Conservation (phyloP, 768 basidiomycete species). For the Lactarius indigo region DNA sequence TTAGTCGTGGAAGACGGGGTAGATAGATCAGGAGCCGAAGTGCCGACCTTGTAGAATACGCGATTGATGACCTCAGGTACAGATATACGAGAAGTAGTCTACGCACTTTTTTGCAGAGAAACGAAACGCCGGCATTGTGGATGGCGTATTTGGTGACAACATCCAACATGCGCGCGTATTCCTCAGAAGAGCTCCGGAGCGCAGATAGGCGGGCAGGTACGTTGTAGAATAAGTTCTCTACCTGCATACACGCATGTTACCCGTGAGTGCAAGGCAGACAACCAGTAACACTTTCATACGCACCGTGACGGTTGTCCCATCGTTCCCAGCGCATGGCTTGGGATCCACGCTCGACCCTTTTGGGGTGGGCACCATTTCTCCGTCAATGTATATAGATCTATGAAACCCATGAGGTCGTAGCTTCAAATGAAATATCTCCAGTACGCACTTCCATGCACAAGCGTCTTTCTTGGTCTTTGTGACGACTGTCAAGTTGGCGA, state of each 20-base stretch:
- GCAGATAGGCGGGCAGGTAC: slow-evolving; percentile 84
- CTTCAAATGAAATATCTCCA: not conserved
- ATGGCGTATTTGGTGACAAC: slow-evolving; percentile 91
- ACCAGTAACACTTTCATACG: slow-evolving; percentile 25
- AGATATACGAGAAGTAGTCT: not conserved
- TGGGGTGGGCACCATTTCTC: slow-evolving; percentile 64
- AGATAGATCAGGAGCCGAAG: slow-evolving; percentile 72
- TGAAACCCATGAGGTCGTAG: not conserved
- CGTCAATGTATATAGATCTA: slow-evolving; percentile 58
- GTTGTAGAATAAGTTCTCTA: slow-evolving; percentile 94
- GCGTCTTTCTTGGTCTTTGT: slow-evolving; percentile 81
- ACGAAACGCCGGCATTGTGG: slow-evolving; percentile 86
- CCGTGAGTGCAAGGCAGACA: not conserved
- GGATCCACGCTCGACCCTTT: slow-evolving; percentile 71
- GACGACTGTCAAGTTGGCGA: slow-evolving; percentile 82
- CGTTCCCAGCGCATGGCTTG: slow-evolving; percentile 89
- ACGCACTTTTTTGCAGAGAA: slow-evolving; percentile 86
- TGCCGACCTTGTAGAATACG: slow-evolving; percentile 53
- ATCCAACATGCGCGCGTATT: slow-evolving; percentile 87
- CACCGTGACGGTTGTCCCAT: slow-evolving; percentile 88
- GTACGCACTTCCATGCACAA: slow-evolving; percentile 90
- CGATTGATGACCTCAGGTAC: not conserved
- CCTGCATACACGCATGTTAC: slow-evolving; percentile 44
- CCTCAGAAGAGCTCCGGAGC: slow-evolving; percentile 80
- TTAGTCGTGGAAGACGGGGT: slow-evolving; percentile 67